These are phyloP conservation scores for Sonneratia caseolaris DNA, from an alignment of 345 rosid genomes.

Conservation along the genomic window DNA sequence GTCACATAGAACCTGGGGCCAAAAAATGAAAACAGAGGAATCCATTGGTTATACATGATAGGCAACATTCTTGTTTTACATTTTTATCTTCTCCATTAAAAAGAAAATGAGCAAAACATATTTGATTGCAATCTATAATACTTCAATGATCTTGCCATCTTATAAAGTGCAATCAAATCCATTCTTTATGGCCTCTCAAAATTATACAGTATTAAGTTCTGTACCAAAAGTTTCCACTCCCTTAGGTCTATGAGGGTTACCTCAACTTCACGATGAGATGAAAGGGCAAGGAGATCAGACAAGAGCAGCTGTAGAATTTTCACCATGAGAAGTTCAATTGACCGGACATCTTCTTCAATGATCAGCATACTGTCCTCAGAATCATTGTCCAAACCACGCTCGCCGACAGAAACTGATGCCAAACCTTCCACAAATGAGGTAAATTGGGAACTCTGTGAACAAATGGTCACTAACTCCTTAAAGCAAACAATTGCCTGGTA, in stretches of 20 bases:
- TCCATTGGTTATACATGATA: background rate
- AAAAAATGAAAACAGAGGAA: background rate
- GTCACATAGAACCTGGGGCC: slow-evolving; percentile 51
- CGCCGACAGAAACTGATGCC: slow-evolving; percentile 33
- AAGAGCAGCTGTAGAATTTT: slow-evolving; percentile 48
- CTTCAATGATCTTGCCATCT: background rate
- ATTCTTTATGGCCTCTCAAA: background rate
- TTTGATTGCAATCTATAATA: background rate
- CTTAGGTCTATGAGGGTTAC: slow-evolving; percentile 19
- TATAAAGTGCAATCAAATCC: background rate
- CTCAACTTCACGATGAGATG: slow-evolving; percentile 46
- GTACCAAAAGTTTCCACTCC: background rate
- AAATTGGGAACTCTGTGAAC: slow-evolving; percentile 28
- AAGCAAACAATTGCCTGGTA: slow-evolving; percentile 55
- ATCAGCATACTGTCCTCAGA: slow-evolving; percentile 24
- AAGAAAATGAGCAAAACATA: background rate
- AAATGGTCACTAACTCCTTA: slow-evolving; percentile 44
- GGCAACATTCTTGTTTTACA: background rate
- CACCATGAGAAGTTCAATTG: slow-evolving; percentile 32
- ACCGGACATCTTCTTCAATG: slow-evolving; percentile 39
- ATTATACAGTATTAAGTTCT: background rate
- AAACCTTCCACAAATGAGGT: slow-evolving; percentile 50
- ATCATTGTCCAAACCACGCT: slow-evolving; percentile 28
- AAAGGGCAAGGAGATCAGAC: slow-evolving; percentile 35
- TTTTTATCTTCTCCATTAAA: background rate